These are phyloP conservation scores for Teunomyces aglyptinius DNA, from an alignment of 805 yeast genomes.

Conservation along the genomic window DNA sequence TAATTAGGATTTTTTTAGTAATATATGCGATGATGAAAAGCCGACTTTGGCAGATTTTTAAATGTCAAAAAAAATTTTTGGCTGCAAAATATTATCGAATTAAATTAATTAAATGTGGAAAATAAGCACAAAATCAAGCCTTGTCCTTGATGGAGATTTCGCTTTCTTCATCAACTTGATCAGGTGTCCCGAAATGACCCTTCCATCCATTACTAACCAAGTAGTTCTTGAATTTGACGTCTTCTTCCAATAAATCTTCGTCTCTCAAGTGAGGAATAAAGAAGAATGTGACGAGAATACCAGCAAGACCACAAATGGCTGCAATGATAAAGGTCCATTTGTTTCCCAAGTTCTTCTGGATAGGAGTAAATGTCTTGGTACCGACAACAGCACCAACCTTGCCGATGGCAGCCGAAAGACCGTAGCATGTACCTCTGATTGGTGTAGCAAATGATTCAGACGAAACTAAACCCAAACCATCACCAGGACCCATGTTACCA, in stretches of 20 bases:
- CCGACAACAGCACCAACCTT: conserved; percentile 87
- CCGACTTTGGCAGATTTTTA: neutral
- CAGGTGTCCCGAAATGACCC: conserved; percentile 42
- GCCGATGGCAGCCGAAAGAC: conserved; percentile 75
- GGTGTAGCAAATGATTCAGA: conserved; percentile 75
- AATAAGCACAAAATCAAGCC: neutral
- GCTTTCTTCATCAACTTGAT: conserved; percentile 9
- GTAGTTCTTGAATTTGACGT: conserved; percentile 59
- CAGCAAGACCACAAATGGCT: conserved; percentile 66
- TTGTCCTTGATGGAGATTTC: neutral
- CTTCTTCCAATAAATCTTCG: conserved; percentile 67
- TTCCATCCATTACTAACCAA: conserved; percentile 59
- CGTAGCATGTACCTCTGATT: conserved; percentile 73
- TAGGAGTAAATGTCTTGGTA: conserved; percentile 68
- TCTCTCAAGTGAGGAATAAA: conserved; percentile 69
- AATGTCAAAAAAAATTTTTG: neutral
- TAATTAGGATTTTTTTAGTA: neutral
- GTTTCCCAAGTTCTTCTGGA: conserved; percentile 60
- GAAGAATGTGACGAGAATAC: conserved; percentile 57
- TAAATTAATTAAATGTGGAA: neutral
- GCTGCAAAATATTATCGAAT: neutral
- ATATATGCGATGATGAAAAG: neutral
- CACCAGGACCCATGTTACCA: conserved; percentile 81
- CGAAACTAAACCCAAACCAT: conserved; percentile 66
- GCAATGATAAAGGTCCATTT: conserved; percentile 79